Base-by-base conservation (phyloP, 2,329 filamentous ascomycete genomes). In the Colletotrichum sp. region DNA sequence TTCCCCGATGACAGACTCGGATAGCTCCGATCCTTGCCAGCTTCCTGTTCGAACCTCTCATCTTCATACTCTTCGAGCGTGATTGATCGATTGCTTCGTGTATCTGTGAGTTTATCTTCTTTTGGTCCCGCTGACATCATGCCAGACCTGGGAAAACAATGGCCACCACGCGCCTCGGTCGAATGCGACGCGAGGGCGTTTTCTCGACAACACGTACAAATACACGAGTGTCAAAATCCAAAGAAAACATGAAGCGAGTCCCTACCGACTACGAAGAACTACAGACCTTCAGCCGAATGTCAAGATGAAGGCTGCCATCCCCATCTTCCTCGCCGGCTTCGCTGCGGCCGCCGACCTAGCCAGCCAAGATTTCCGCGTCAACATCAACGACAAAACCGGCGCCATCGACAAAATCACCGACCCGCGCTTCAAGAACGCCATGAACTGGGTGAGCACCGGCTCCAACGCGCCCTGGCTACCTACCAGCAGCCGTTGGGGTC, bases 381-480 rank as follows among this genome's bases (percentile, higher is more conserved):
- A 57, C 39, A 62, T 75, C 13, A 44, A 77, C 57, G 55, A 63
- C 22, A 69, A 32, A 13, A 75, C 63, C 7, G 75, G 75, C 13
- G 55, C 67, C 15, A 30, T 77, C 24, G 13, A 70, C 48, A 39
- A 28, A 22, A 71, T 68, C 24, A 26, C 16, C 12, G 75, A 75
- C 44, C 55, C 62, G 3, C 34, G 30, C 7, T 44, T 26, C 8
- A 32, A 34, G 9, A 48, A 22, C 8, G 32, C 48, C 10, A 64
- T 69, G 65, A 77, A 77, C 18, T 77, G 72, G 75, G 13, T 77
- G 9, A 72, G 72, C 68, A 65, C 44, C 44, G 62, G 48, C 16
- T 57, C 64, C 13, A 76, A 77, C 52, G 72, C 75, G 10, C 57
- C 75, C 5, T 77, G 75, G 75, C 64, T 64, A 2, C 72, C 68